Evolutionary conservation across 2,329 filamentous ascomycete species (phyloP), one percentile per base, ranked within the genome.

Genomic region (Myrmaecium sp.): DNA sequence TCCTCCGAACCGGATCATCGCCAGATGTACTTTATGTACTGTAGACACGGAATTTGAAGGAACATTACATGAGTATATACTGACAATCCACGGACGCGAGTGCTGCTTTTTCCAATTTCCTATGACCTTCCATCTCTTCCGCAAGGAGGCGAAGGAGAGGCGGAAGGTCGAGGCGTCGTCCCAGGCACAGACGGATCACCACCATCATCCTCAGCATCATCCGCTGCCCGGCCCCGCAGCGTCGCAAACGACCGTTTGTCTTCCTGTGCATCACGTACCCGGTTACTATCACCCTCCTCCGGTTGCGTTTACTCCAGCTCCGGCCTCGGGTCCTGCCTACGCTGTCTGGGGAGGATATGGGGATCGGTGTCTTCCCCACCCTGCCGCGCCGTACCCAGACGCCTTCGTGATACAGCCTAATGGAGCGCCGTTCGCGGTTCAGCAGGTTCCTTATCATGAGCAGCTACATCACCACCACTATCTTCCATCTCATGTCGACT

Each of bases 41-140:
- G n/a, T n/a, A n/a, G n/a, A n/a, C n/a, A n/a, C n/a, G n/a, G n/a
- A n/a, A n/a, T n/a, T n/a, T n/a, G n/a, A n/a, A n/a, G n/a, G n/a
- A n/a, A n/a, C n/a, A n/a, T n/a, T n/a, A n/a, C n/a, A n/a, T n/a
- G n/a, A n/a, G n/a, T n/a, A n/a, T n/a, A n/a, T n/a, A n/a, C n/a
- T n/a, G n/a, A n/a, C n/a, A n/a, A n/a, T n/a, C n/a, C n/a, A n/a
- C n/a, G n/a, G n/a, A n/a, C n/a, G n/a, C n/a, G n/a, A n/a, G n/a
- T n/a, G n/a, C n/a, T n/a, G n/a, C n/a, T n/a, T n/a, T n/a, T n/a
- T n/a, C n/a, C n/a, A n/a, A n/a, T n/a, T n/a, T n/a, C n/a, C n/a
- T n/a, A 30, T 30, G 28, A 26, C 28, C n/a, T n/a, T 30, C 17
- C 14, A 10, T 14, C 12, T 19, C 16, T 26, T 30, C 17, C 16